Conservation (phyloP, 1,284 basidiomycete species). For the Ustilago hordei region DNA sequence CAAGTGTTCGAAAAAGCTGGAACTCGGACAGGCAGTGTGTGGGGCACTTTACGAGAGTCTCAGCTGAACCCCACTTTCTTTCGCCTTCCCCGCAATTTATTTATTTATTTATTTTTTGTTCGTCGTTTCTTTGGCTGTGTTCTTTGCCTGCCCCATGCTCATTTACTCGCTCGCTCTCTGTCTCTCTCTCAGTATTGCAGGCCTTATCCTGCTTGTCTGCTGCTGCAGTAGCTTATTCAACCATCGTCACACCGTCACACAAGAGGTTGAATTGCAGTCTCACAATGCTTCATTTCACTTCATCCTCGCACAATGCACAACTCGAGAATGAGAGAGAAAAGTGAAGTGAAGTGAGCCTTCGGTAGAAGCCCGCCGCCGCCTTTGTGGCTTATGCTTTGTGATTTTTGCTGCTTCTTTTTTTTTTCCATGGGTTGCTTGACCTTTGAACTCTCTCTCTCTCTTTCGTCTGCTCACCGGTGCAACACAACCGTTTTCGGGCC, state of each 20-base stretch:
- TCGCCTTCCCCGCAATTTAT: conserved; percentile 25
- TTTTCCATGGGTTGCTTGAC: neutral
- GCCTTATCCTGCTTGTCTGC: neutral
- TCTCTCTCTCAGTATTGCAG: neutral
- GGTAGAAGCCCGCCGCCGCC: conserved; percentile 6
- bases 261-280: neutral
- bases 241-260: neutral
- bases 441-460: neutral
- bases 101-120: neutral
- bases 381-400: neutral
- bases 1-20: neutral
- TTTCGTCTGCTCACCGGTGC: conserved; percentile 6
- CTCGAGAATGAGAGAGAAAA: neutral
- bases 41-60: neutral
- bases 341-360: neutral
- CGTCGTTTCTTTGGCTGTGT: neutral
- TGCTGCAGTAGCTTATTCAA: neutral
- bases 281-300: neutral
- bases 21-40: neutral
- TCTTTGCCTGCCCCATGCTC: neutral
- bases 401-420: neutral
- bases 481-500: conserved; percentile 5
- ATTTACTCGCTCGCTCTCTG: neutral
- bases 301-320: neutral
- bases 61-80: conserved; percentile 5